These are phyloP conservation scores for Globisporangium takayamanum DNA, from an alignment of 352 stramenopile genomes.

Conservation along the genomic window DNA sequence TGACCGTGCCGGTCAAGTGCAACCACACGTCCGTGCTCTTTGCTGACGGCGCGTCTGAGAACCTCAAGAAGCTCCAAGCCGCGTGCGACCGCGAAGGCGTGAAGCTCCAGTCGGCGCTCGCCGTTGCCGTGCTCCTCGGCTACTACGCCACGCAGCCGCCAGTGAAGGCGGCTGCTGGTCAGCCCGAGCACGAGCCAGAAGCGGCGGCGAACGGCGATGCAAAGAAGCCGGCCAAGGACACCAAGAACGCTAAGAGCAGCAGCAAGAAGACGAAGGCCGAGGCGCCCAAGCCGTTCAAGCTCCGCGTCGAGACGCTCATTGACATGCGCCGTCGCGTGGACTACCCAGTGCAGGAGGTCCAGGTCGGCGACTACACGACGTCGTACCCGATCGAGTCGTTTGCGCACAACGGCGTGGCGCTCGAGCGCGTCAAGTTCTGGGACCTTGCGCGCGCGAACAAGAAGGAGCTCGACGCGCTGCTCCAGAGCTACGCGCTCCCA, in stretches of 20 bases:
- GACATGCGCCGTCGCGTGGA: conserved; percentile 42
- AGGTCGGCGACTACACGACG: conserved; percentile 33
- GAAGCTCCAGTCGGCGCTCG: conserved; percentile 7
- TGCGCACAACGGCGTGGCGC: conserved; percentile 14
- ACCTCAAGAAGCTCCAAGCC: conserved; percentile 7
- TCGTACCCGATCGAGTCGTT: conserved; percentile 17
- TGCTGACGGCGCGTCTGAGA: conserved; percentile 6
- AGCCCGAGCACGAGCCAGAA: conserved; percentile 5
- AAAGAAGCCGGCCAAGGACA: conserved; percentile 1
- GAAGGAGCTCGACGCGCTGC: conserved; percentile 17
- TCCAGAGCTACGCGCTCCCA: conserved; percentile 13
- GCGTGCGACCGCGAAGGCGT: conserved; percentile 9
- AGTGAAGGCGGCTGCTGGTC: not conserved
- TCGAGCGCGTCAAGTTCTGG: conserved; percentile 31
- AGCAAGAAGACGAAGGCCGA: no score
- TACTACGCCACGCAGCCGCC: conserved; percentile 9
- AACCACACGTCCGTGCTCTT: conserved; percentile 12
- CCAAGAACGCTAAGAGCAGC: not conserved
- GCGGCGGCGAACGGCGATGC: not conserved
- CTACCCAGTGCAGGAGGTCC: conserved; percentile 20
- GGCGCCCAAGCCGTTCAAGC: conserved; percentile 25
- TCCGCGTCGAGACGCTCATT: conserved; percentile 28
- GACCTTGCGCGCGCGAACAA: conserved; percentile 33
- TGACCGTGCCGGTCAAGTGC: conserved; percentile 6
- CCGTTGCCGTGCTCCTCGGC: conserved; percentile 3